Evolutionary conservation across 225 moss, liverwort and hornwort genomes (phyloP).

Genomic region (Bryoerythrophyllum caledonicum): DNA sequence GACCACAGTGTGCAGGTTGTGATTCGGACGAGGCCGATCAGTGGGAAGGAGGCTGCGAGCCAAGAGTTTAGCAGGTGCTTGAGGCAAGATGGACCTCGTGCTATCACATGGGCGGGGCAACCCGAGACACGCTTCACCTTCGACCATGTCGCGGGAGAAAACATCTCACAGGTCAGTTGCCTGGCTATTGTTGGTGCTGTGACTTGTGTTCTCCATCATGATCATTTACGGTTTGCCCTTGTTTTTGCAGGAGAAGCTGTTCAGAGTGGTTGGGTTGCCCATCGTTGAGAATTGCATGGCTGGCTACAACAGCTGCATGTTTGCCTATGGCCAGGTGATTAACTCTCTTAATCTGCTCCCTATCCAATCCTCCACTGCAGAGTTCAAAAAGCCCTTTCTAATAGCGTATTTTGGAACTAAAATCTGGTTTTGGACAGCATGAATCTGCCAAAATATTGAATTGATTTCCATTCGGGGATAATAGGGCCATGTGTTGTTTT

Average conservation of each 20-base stretch:
- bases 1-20: slow-evolving; percentile 96
- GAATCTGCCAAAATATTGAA: too few species aligned
- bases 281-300: slow-evolving; percentile 97
- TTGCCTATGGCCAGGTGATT: slow-evolving; percentile 84
- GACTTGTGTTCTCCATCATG: background rate
- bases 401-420: too few species aligned
- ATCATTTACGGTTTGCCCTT: background rate
- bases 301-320: slow-evolving; percentile 98
- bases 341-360: background rate
- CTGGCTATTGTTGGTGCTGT: background rate
- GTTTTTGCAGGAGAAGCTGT: slow-evolving; percentile 65
- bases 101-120: slow-evolving; percentile 82
- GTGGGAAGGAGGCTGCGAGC: slow-evolving; percentile 47
- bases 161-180: slow-evolving; percentile 69
- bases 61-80: slow-evolving; percentile 64
- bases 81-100: slow-evolving; percentile 77
- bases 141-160: slow-evolving; percentile 92
- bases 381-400: too few species aligned
- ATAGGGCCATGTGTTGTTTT: background rate
- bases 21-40: slow-evolving; percentile 73
- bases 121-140: slow-evolving; percentile 88
- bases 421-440: too few species aligned
- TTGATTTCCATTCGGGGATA: too few species aligned
- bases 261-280: slow-evolving; percentile 73
- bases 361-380: background rate